These are phyloP conservation scores for Cordyceps cicadae DNA, from an alignment of 2,329 filamentous ascomycete genomes.

Conservation along the genomic window DNA sequence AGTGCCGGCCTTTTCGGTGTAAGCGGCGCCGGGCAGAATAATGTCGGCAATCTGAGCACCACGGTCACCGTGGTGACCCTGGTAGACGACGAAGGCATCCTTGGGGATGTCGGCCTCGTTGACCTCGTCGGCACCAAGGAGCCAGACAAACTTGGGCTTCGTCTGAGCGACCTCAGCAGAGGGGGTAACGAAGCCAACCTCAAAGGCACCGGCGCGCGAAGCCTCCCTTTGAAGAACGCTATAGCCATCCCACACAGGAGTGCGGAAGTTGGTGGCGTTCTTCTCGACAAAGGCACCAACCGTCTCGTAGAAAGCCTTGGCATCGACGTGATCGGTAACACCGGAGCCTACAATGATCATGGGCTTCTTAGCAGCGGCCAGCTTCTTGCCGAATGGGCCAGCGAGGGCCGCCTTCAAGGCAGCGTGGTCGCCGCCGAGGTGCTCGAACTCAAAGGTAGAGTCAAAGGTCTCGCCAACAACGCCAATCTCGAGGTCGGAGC, in stretches of 20 bases:
- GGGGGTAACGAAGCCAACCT: slow-evolving; percentile 87
- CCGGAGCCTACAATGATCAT: slow-evolving; percentile 96
- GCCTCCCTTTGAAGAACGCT: slow-evolving; percentile 92
- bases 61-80: slow-evolving; percentile 93
- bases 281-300: slow-evolving; percentile 89
- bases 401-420: slow-evolving; percentile 78
- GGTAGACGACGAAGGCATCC: slow-evolving; percentile 94
- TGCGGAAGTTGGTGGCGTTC: slow-evolving; percentile 80
- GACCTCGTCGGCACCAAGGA: slow-evolving; percentile 91
- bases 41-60: slow-evolving; percentile 91
- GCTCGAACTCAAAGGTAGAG: slow-evolving; percentile 91
- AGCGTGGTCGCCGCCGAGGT: slow-evolving; percentile 70
- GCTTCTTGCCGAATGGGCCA: slow-evolving; percentile 87
- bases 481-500: slow-evolving; percentile 87
- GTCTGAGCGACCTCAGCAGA: slow-evolving; percentile 74
- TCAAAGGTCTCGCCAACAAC: slow-evolving; percentile 86
- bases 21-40: slow-evolving; percentile 86
- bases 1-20: slow-evolving; percentile 93
- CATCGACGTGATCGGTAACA: slow-evolving; percentile 82
- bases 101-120: slow-evolving; percentile 79
- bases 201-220: slow-evolving; percentile 86
- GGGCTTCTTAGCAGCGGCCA: slow-evolving; percentile 76
- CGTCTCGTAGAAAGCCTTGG: slow-evolving; percentile 87
- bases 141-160: slow-evolving; percentile 91
- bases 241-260: slow-evolving; percentile 91